Conservation (phyloP, 768 basidiomycete genomes). For the Tubosaeta sp. region DNA sequence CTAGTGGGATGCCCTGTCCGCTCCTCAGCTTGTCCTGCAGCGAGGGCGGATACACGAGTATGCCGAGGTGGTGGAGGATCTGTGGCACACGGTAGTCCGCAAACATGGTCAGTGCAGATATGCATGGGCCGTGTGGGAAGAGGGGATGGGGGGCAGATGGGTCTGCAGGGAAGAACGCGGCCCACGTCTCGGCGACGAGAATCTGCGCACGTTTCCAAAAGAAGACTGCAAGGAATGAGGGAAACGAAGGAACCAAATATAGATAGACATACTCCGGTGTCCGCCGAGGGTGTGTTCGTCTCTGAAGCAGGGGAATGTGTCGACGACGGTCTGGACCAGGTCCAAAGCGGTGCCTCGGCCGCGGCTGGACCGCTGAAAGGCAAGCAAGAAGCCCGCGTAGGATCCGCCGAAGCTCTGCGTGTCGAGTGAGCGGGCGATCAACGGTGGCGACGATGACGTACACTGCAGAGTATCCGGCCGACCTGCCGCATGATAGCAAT, state of each 20-base stretch:
- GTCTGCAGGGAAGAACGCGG: slow-evolving; percentile 73
- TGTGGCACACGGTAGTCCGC: slow-evolving; percentile 92
- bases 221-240: slow-evolving; percentile 44
- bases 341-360: slow-evolving; percentile 65
- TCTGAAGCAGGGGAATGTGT: slow-evolving; percentile 70
- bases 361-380: slow-evolving; percentile 51
- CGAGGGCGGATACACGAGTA: slow-evolving; percentile 65
- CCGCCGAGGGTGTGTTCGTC: slow-evolving; percentile 62
- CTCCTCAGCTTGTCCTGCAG: slow-evolving; percentile 50
- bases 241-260: neutral
- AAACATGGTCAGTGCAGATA: slow-evolving; percentile 84
- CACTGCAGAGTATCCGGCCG: slow-evolving; percentile 65
- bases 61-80: slow-evolving; percentile 77
- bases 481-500: slow-evolving; percentile 76
- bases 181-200: slow-evolving; percentile 88
- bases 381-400: slow-evolving; percentile 59
- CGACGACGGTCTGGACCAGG: slow-evolving; percentile 65
- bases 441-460: slow-evolving; percentile 34
- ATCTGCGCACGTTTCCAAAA: slow-evolving; percentile 94
- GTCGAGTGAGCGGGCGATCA: slow-evolving; percentile 6
- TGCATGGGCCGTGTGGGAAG: slow-evolving; percentile 54
- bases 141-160: slow-evolving; percentile 56
- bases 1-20: slow-evolving; percentile 45
- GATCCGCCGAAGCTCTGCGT: slow-evolving; percentile 65
- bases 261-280: slow-evolving; percentile 46